Conservation (phyloP, 2,329 filamentous ascomycete genomes). For the Trichoderma semiorbis region DNA sequence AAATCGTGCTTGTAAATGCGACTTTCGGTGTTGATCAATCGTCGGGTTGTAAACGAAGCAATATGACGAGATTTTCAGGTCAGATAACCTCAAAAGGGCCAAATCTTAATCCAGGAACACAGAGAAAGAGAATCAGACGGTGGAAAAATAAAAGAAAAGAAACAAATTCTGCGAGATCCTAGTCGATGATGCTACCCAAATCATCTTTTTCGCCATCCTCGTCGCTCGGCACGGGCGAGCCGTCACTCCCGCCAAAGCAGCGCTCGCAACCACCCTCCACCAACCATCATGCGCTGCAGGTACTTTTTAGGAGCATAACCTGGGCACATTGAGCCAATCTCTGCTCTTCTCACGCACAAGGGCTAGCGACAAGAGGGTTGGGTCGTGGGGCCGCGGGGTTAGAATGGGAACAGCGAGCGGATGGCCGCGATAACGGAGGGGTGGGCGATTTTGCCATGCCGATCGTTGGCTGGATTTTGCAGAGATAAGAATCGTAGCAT, state of each 20-base stretch:
- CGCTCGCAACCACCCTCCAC: background rate
- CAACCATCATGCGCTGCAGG: constrained; percentile 2
- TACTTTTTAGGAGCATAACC: background rate
- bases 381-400: constrained; percentile 12
- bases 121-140: background rate
- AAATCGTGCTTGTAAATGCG: background rate
- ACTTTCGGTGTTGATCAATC: background rate
- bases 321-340: background rate
- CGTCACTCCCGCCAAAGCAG: background rate
- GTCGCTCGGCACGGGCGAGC: constrained; percentile 13
- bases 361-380: constrained; percentile 2
- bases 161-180: background rate
- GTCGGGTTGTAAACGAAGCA: background rate
- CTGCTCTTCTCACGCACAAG: background rate
- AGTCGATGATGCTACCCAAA: constrained; percentile 16
- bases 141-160: background rate
- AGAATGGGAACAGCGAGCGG: background rate
- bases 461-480: background rate
- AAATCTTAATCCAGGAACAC: background rate
- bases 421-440: constrained; percentile 10
- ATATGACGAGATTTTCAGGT: background rate
- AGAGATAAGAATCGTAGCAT: background rate
- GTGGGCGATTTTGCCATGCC: background rate
- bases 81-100: background rate
- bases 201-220: constrained; percentile 16